A percentile compares a stretch with the other conserved stretches of the same genome.
phyloP scores from a whole-genome alignment of 2,329 filamentous ascomycete species.

The Fusarium nygamai region DNA sequence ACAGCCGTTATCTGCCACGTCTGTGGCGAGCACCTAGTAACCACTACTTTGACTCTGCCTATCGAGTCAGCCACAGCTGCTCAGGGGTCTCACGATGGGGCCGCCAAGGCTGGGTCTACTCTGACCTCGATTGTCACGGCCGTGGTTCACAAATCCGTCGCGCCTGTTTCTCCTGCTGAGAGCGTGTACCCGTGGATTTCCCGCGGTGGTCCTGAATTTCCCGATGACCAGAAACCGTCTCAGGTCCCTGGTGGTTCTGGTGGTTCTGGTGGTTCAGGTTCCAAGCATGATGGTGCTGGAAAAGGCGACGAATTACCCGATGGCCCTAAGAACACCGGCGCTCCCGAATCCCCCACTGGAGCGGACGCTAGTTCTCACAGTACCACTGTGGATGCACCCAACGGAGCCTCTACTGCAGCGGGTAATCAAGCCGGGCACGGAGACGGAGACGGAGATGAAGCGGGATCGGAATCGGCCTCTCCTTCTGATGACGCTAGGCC shows the following conservation, averaged over 20 bases:
- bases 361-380: background rate
- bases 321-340: background rate
- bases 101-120: background rate
- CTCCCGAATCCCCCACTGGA: background rate
- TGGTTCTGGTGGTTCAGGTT: no score
- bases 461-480: background rate
- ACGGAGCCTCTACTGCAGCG: background rate
- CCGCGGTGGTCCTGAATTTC: background rate
- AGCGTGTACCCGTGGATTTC: background rate
- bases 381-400: background rate
- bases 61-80: conserved; percentile 7
- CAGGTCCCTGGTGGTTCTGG: background rate
- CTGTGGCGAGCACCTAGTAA: conserved; percentile 1
- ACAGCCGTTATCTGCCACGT: conserved; percentile 4
- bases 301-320: background rate
- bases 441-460: background rate
- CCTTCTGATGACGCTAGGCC: background rate
- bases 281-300: background rate
- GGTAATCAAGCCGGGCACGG: background rate
- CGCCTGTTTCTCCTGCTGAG: background rate
- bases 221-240: background rate
- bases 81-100: background rate
- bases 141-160: background rate
- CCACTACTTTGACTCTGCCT: conserved; percentile 19
- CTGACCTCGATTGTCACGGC: background rate